Conservation (phyloP, 257 asterid genomes). For the Nicotiana knightiana region DNA sequence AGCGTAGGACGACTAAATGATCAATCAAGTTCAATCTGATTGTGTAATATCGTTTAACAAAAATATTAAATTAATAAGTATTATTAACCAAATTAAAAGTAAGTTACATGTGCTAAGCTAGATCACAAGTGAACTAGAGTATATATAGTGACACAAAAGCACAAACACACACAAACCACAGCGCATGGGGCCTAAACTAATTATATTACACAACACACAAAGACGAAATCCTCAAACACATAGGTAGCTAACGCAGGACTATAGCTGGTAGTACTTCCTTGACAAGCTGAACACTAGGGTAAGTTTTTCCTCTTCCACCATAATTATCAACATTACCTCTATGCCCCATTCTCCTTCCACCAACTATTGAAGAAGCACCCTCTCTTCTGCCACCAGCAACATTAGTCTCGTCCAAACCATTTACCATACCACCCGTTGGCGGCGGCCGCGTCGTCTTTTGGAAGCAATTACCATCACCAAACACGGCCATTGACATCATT, state of each 20-base stretch:
- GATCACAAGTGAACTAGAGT: background rate
- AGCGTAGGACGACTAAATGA: background rate
- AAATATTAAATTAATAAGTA: background rate
- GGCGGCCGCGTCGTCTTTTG: background rate
- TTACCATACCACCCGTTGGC: background rate
- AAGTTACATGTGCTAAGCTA: background rate
- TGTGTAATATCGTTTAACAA: background rate
- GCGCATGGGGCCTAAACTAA: background rate
- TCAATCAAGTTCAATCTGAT: background rate
- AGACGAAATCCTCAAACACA: background rate
- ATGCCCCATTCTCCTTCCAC: background rate
- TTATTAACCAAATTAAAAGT: background rate
- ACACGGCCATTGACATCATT: slow-evolving; percentile 8
- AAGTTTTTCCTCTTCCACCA: background rate
- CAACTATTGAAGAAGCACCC: background rate
- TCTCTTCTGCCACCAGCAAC: background rate
- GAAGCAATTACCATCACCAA: slow-evolving; percentile 5
- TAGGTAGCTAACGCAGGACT: background rate
- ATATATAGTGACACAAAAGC: background rate
- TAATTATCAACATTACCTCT: background rate
- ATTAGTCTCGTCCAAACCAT: background rate
- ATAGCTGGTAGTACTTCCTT: slow-evolving; percentile 6
- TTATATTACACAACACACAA: background rate
- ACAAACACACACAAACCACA: background rate
- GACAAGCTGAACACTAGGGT: background rate